Base-by-base conservation (phyloP, 169 alveolate genomes). In the Eimeria necatrix region DNA sequence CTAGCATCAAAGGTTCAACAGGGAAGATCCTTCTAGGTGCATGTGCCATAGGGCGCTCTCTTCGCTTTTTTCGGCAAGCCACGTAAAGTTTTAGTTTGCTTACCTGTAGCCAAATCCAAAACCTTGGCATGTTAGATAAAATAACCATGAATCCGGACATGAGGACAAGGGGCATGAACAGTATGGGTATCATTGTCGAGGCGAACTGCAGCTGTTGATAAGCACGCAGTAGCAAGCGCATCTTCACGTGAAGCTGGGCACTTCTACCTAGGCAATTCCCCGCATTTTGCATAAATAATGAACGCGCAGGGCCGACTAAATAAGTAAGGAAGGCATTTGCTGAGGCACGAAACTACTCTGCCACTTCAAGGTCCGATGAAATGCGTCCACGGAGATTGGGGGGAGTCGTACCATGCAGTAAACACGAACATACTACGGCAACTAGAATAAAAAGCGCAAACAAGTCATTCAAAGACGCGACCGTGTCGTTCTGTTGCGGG, bases 91-190 rank as follows among this genome's bases (percentile, higher is more conserved):
- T 16, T 18, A 73, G n/a, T 18, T 8, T 22, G 56, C 95, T 24
- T 59, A 94, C 96, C 87, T 83, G 91, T 59, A 94, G 85, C 96
- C 96, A 94, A 52, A 88, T 76, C 96, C 96, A 94, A 32, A 94
- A 94, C 12, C 49, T 18, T 70, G 96, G 96, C 51, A 94, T 56
- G 52, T 56, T 56, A 22, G 93, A 83, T 56, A 94, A 46, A 64
- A 91, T 88, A 60, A 94, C 90, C 93, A 94, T 53, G 84, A 90
- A 94, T 2, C 96, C 96, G 26, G 95, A 68, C 51, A 78, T 85
- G 24, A 94, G 94, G 76, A 91, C 92, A 9, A 91, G 89, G 22
- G 96, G 96, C 94, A 94, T 85, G 71, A 59, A 78, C 84, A 94
- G 51, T 12, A 91, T 83, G 10, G 96, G 96, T 51, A 91, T 61